phyloP scores from a whole-genome alignment of 2,329 filamentous ascomycete genomes.

The Penicillium corylophilum region DNA sequence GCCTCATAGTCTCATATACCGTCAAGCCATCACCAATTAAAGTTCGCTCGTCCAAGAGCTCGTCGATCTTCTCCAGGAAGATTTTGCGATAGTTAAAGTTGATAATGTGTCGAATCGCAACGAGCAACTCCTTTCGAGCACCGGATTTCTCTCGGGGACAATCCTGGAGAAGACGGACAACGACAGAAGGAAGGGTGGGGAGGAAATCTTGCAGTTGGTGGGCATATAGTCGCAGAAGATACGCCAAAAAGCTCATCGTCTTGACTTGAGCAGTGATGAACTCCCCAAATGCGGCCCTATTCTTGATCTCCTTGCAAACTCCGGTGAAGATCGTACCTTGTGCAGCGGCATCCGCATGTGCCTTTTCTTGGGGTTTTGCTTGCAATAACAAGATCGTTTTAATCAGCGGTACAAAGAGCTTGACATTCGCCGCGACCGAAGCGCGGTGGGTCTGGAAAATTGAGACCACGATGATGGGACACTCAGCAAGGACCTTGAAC shows the following conservation, averaged over 20 bases:
- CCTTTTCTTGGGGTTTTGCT: constrained; percentile 88
- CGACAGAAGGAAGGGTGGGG: constrained; percentile 78
- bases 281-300: constrained; percentile 90
- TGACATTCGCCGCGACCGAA: constrained; percentile 80
- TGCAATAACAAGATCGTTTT: constrained; percentile 86
- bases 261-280: constrained; percentile 98
- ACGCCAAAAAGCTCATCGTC: constrained; percentile 98
- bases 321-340: constrained; percentile 85
- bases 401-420: constrained; percentile 88
- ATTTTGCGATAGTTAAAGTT: constrained; percentile 98
- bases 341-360: constrained; percentile 78
- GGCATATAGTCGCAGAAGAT: constrained; percentile 83
- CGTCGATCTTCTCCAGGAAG: constrained; percentile 90
- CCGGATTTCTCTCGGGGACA: constrained; percentile 93
- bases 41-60: constrained; percentile 88
- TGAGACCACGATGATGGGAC: constrained; percentile 97
- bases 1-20: constrained; percentile 93
- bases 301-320: constrained; percentile 89
- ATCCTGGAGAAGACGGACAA: constrained; percentile 87
- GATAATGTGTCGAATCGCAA: constrained; percentile 96
- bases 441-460: constrained; percentile 90
- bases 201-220: constrained; percentile 86
- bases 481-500: constrained; percentile 97
- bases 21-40: constrained; percentile 94
- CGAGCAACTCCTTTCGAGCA: constrained; percentile 88